Conservation (phyloP, 345 rosid genomes). For the Sonneratia caseolaris region DNA sequence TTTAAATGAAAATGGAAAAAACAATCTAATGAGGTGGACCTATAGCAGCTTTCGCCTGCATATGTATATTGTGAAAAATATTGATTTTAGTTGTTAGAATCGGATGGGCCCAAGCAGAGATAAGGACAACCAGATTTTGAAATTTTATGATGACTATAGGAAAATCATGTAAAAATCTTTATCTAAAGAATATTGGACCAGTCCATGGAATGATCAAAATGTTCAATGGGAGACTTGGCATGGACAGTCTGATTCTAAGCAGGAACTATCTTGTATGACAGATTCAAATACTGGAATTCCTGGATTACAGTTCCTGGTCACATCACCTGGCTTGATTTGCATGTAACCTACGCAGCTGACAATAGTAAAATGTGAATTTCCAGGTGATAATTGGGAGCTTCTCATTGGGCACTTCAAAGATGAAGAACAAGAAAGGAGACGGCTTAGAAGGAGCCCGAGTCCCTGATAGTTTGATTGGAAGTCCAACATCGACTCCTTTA, state of each 20-base stretch:
- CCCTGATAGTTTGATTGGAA: not conserved
- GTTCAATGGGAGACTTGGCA: not conserved
- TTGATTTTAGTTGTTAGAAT: too few relatives aligned
- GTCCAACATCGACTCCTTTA: conserved; percentile 14
- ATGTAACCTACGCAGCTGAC: not conserved
- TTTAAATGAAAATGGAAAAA: too few relatives aligned
- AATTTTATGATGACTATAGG: too few relatives aligned
- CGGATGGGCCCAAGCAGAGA: too few relatives aligned
- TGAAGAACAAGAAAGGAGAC: conserved; percentile 59
- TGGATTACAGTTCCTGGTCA: not conserved
- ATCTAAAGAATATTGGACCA: too few relatives aligned
- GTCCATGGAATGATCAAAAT: not conserved
- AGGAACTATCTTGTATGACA: not conserved
- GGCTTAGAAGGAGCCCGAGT: conserved; percentile 38
- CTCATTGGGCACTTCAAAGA: conserved; percentile 67
- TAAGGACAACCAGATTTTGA: too few relatives aligned
- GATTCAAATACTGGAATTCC: too few relatives aligned
- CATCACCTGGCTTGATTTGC: not conserved
- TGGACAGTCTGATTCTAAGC: not conserved
- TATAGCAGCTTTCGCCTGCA: too few relatives aligned
- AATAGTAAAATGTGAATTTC: not conserved
- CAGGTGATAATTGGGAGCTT: conserved; percentile 97
- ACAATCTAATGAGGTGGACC: too few relatives aligned
- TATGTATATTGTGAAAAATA: too few relatives aligned
- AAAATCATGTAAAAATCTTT: too few relatives aligned